Base-by-base conservation (phyloP, 1,284 basidiomycete genomes). In the Rhodotorula glutinis region DNA sequence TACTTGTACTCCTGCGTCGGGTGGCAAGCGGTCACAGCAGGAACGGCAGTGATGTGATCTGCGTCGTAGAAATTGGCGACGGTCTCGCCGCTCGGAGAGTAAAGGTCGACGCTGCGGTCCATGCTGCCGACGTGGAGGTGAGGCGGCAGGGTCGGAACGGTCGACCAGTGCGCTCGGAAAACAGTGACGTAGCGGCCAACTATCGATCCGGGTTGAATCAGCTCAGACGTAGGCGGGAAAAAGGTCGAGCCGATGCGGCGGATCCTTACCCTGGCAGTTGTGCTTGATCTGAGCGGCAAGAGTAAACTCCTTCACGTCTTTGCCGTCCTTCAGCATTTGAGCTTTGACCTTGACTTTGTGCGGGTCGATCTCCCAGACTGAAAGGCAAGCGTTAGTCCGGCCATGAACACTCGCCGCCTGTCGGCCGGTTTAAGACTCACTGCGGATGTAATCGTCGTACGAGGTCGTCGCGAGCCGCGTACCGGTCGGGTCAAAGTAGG, bases 401-500 rank as follows among this genome's bases (percentile, higher is more conserved):
- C 19, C 55, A 11, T n/a, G n/a, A n/a, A n/a, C n/a, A n/a, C n/a
- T n/a, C n/a, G n/a, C n/a, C n/a, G n/a, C n/a, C n/a, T n/a, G n/a
- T n/a, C n/a, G n/a, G n/a, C n/a, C 4, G 2, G 10, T 19, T 38
- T 38, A 7, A 8, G 43, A 75, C 75, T 66, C 51, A 81, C 79
- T 64, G 47, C 80, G 62, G 56, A 82, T 67, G 49, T 73, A 72
- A 68, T 82, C 80, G 55, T 82, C 80, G 65, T 82, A 82, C 54
- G 77, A 77, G 14, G 80, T 82, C 2, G 78, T 78, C n/a, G 81
- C 65, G 17, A 82, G 73, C 41, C 78, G 69, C 23, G 65, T 68
- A 0, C 81, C 81, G 63, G 76, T 79, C n/a, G 79, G 77, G 72
- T 82, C 81, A 77, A 80, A 82, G 67, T 81, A 81, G 0, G 81